These are phyloP conservation scores for Rosa multiflora DNA, from an alignment of 306 rosid species.

Conservation along the genomic window DNA sequence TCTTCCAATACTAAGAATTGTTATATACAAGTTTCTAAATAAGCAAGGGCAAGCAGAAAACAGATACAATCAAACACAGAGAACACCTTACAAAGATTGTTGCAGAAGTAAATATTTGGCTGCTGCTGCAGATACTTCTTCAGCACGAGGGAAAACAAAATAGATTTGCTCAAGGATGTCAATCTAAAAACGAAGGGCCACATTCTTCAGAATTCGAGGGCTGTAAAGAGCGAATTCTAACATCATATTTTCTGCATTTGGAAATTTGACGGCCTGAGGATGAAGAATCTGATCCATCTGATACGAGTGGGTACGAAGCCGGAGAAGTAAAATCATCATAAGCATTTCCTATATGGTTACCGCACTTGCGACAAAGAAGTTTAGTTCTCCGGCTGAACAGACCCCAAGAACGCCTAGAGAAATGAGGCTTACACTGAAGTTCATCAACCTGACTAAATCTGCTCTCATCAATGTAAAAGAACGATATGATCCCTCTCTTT, in stretches of 20 bases:
- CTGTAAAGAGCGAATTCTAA: constrained; percentile 73
- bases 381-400: constrained; percentile 67
- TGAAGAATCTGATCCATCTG: constrained; percentile 48
- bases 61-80: constrained; percentile 17
- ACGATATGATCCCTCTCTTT: constrained; percentile 79
- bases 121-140: constrained; percentile 7
- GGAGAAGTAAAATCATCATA: constrained; percentile 35
- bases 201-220: constrained; percentile 67
- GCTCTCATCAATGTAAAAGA: constrained; percentile 68
- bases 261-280: constrained; percentile 39
- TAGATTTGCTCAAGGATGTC: constrained; percentile 24
- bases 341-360: constrained; percentile 69
- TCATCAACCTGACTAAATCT: constrained; percentile 79
- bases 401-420: constrained; percentile 69
- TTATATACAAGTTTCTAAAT: constrained; percentile 25
- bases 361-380: constrained; percentile 89
- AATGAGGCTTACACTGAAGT: constrained; percentile 64
- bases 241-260: constrained; percentile 49
- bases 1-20: constrained; percentile 6
- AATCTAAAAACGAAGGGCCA: constrained; percentile 31
- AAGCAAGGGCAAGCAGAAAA: constrained; percentile 8
- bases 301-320: constrained; percentile 38
- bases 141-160: constrained; percentile 12
- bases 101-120: constrained; percentile 15
- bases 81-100: constrained; percentile 11